Conservation (phyloP, 2,329 filamentous ascomycete genomes). For the Saccharata proteae region DNA sequence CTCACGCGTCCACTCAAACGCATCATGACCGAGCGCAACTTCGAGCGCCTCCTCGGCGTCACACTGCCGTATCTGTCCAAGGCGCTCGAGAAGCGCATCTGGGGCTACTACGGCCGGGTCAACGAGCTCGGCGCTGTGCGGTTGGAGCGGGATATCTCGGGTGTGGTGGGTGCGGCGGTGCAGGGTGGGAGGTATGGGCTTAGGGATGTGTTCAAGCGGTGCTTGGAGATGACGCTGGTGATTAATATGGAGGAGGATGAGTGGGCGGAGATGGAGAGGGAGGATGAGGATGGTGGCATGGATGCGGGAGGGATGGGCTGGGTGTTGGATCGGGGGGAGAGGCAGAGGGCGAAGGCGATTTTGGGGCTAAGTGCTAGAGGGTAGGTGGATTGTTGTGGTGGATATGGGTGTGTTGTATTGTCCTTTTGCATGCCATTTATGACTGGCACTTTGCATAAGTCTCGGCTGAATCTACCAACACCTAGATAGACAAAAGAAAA, state of each 20-base stretch:
- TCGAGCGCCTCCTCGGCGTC: constrained; percentile 60
- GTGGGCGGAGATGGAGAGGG: constrained; percentile 61
- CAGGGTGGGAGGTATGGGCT: constrained; percentile 62
- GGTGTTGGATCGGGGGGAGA: constrained; percentile 62
- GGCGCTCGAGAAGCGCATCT: constrained; percentile 77
- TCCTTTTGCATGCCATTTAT: no score
- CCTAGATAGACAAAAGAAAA: no score
- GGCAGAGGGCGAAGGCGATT: constrained; percentile 57
- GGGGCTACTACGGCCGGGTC: constrained; percentile 64
- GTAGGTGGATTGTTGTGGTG: no score
- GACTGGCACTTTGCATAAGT: no score
- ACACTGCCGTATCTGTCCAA: constrained; percentile 65
- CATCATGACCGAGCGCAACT: constrained; percentile 67
- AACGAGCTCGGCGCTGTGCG: constrained; percentile 72
- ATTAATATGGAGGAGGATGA: constrained; percentile 95
- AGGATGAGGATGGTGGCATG: constrained; percentile 32
- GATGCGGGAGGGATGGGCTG: constrained; percentile 53
- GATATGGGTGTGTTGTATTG: no score
- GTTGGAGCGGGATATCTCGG: constrained; percentile 73
- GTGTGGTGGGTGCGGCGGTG: constrained; percentile 53
- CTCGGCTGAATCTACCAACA: no score
- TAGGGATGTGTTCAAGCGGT: constrained; percentile 63
- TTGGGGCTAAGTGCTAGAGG: no score
- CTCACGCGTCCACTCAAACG: constrained; percentile 76
- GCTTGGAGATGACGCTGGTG: constrained; percentile 70